Conservation (phyloP, 495 filamentous ascomycete genomes). For the Talaromyces adpressus region DNA sequence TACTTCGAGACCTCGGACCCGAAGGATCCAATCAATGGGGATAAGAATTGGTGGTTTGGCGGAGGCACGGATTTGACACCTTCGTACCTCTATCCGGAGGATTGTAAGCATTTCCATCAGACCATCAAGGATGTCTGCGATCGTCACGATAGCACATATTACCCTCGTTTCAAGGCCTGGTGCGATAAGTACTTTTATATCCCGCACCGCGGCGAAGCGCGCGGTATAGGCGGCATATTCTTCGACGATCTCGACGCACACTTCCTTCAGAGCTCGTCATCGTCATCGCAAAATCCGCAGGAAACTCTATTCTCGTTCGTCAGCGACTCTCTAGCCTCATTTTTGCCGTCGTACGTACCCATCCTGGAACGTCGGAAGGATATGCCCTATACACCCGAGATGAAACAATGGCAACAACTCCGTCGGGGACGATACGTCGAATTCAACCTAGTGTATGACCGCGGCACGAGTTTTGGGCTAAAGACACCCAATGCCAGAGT, state of each 20-base stretch:
- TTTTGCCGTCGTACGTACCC: constrained; percentile 85
- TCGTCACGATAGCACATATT: constrained; percentile 86
- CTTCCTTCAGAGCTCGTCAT: constrained; percentile 35
- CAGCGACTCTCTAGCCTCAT: constrained; percentile 74
- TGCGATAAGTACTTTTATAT: constrained; percentile 97
- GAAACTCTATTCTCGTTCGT: constrained; percentile 92
- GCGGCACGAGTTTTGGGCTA: constrained; percentile 89
- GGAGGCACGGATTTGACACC: constrained; percentile 93
- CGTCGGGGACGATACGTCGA: constrained; percentile 91
- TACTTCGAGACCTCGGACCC: constrained; percentile 87
- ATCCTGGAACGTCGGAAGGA: constrained; percentile 85
- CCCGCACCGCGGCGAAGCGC: constrained; percentile 81
- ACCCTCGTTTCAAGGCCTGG: constrained; percentile 94
- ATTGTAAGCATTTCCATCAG: constrained; percentile 93
- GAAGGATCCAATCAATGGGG: constrained; percentile 56
- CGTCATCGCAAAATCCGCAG: constrained; percentile 65
- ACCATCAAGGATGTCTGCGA: constrained; percentile 91
- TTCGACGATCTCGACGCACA: constrained; percentile 91
- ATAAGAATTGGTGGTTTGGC: constrained; percentile 92
- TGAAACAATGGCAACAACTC: constrained; percentile 97
- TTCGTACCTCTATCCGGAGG: constrained; percentile 90
- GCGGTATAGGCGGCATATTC: constrained; percentile 94
- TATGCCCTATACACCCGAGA: constrained; percentile 73
- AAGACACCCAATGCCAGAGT: constrained; percentile 87
- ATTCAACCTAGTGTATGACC: constrained; percentile 97